A percentile compares a stretch with the other conserved stretches of the same genome.
phyloP scores from a whole-genome alignment of 164 flowering plant species.

The Liquidambar formosana region DNA sequence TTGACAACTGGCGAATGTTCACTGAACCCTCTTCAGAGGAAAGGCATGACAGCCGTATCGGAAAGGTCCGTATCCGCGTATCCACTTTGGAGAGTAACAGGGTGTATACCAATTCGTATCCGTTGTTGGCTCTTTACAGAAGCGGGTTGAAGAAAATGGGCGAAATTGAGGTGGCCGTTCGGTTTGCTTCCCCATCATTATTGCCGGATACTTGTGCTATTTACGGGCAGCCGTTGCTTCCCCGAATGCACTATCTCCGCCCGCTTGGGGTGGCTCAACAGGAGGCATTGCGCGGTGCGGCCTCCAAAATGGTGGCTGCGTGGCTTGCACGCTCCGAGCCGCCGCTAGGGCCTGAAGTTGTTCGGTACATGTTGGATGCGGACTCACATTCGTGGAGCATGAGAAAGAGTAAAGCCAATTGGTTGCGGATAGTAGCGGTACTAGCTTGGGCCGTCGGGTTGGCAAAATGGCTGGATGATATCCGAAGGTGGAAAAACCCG shows the following conservation, averaged over 20 bases:
- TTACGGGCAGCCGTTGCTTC: slow-evolving; percentile 86
- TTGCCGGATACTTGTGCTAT: slow-evolving; percentile 71
- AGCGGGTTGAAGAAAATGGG: slow-evolving; percentile 95
- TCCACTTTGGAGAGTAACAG: slow-evolving; percentile 88
- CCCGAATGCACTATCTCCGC: slow-evolving; percentile 85
- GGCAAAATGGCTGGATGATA: slow-evolving; percentile 74
- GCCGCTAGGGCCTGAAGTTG: slow-evolving; percentile 87
- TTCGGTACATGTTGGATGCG: slow-evolving; percentile 86
- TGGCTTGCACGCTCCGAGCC: slow-evolving; percentile 90
- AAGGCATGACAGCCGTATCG: slow-evolving; percentile 68
- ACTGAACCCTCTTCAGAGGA: slow-evolving; percentile 53
- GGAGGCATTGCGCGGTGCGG: slow-evolving; percentile 78
- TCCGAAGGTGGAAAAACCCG: slow-evolving; percentile 78
- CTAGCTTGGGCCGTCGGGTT: slow-evolving; percentile 80
- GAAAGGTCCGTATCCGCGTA: slow-evolving; percentile 82
- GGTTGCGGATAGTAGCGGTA: slow-evolving; percentile 84
- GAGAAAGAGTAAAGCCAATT: slow-evolving; percentile 88
- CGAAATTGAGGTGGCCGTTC: slow-evolving; percentile 83
- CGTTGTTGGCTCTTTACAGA: slow-evolving; percentile 55
- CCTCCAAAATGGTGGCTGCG: slow-evolving; percentile 72
- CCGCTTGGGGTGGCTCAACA: slow-evolving; percentile 94
- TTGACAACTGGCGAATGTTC: slow-evolving; percentile 93
- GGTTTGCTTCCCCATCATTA: slow-evolving; percentile 74
- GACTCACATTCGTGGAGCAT: slow-evolving; percentile 94
- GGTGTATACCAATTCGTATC: slow-evolving; percentile 82